Conservation (phyloP, 2,329 filamentous ascomycete genomes). For the Sclerotinia subarctica region DNA sequence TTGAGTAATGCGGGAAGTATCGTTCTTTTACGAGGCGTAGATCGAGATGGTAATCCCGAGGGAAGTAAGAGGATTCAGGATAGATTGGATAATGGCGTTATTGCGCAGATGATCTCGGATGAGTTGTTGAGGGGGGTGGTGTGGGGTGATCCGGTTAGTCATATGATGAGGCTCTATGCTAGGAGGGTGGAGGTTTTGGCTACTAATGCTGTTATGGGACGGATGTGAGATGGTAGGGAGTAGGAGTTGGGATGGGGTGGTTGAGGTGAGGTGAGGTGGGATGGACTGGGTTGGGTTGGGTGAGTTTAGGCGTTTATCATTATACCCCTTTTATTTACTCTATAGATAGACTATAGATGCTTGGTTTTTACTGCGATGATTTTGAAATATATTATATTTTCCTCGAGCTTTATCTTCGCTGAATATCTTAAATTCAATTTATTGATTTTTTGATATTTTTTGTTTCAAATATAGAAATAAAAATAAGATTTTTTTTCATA, state of each 20-base stretch:
- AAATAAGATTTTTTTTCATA: too few species aligned
- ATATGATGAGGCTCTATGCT: constrained; percentile 76
- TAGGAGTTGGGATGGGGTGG: too few species aligned
- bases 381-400: neutral
- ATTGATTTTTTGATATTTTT: too few species aligned
- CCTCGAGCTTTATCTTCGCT: accelerated
- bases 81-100: constrained; percentile 56
- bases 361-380: neutral
- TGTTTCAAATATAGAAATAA: too few species aligned
- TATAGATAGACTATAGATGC: neutral
- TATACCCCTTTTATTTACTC: constrained; percentile 12
- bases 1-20: constrained; percentile 69
- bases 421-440: neutral
- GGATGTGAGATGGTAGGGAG: constrained; percentile 22
- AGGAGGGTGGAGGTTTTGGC: constrained; percentile 69
- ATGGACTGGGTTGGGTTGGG: neutral
- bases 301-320: neutral
- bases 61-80: constrained; percentile 47
- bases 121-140: constrained; percentile 66
- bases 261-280: neutral
- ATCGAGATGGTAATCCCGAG: constrained; percentile 40
- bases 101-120: constrained; percentile 66
- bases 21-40: constrained; percentile 59
- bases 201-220: constrained; percentile 59
- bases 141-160: constrained; percentile 78